A percentile compares a stretch with the other conserved stretches of the same genome.
phyloP scores from a whole-genome alignment of 106 monocot genomes.

The Xerophyta viscosa region DNA sequence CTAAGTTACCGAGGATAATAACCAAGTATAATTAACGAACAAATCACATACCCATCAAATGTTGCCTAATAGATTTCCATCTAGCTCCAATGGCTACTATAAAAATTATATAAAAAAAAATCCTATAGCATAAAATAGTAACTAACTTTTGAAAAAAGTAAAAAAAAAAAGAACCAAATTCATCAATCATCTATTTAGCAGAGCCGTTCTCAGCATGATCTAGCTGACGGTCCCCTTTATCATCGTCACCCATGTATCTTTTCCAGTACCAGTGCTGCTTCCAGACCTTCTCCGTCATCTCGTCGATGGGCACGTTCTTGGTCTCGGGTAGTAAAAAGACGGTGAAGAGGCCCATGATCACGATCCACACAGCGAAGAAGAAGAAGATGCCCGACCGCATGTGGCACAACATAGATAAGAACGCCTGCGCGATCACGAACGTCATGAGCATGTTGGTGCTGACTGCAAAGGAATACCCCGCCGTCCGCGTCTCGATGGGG shows the following conservation, averaged over 20 bases:
- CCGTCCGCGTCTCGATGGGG: conserved; percentile 59
- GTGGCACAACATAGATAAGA: conserved; percentile 79
- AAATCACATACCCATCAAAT: too few species aligned
- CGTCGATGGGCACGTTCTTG: conserved; percentile 41
- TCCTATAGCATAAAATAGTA: too few species aligned
- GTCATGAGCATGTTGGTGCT: conserved; percentile 66
- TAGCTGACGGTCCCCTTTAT: background rate
- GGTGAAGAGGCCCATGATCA: conserved; percentile 62
- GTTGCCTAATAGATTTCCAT: too few species aligned
- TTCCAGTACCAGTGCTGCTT: conserved; percentile 65
- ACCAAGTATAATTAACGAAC: too few species aligned
- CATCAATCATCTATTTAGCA: too few species aligned
- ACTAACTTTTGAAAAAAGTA: too few species aligned
- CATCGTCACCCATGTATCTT: conserved; percentile 40
- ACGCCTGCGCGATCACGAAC: conserved; percentile 70
- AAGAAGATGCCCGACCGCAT: conserved; percentile 67
- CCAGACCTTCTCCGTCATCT: conserved; percentile 57
- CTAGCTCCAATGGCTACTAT: too few species aligned
- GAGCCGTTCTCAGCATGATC: background rate
- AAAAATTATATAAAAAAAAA: too few species aligned
- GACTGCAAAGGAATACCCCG: conserved; percentile 65
- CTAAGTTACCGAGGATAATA: too few species aligned
- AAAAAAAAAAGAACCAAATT: too few species aligned
- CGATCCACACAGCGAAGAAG: conserved; percentile 74
- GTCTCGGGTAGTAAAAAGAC: conserved; percentile 41